Evolutionary conservation across 2,329 filamentous ascomycete genomes (phyloP), one percentile per base, ranked within the genome.

Genomic region (Epichloe uncinata): DNA sequence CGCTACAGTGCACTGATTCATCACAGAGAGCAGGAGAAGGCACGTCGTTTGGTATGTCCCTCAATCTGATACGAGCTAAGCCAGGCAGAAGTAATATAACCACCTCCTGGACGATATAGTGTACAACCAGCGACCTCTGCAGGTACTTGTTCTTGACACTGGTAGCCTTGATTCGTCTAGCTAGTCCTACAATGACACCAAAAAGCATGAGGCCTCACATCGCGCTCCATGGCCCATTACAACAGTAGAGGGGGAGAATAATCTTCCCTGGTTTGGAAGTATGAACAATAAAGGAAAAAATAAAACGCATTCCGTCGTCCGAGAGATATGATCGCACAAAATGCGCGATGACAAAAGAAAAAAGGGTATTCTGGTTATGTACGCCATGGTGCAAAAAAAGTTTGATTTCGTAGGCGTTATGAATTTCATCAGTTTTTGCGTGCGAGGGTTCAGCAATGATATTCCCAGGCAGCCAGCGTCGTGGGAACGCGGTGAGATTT

Each of bases 261-360:
- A 35, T 33, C 20, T 45, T 49, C 48, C 46, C 40, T 51, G 45
- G 30, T 22, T 42, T 45, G 48, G 49, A 49, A 54, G 53, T 55
- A 57, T 54, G 50, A 55, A 60, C 50, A 55, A 34, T 36, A 52
- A 55, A 53, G 51, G 48, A 47, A 52, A 34, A 42, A 35, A 7
- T 26, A 1, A 53, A 42, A 36, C 36, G 47, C 55, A 54, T 57
- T 50, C 45, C 53, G 50, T 61, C 58, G 51, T 58, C 45, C 53
- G 54, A 50, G 58, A 49, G 58, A 55, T 59, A 58, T 60, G 56
- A 51, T 53, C 53, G 54, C 57, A 43, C 43, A 44, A 47, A 44
- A 42, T 20, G 49, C 42, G 48, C 43, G 38, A 33, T 30, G 7
- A 30, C 34, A 45, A 44, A 42, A 42, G 13, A 20, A 30, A 45